Percentiles rank a stretch among this genome's conserved stretches.
Conservation (phyloP, 345 rosid species). For the Populus simonii region DNA sequence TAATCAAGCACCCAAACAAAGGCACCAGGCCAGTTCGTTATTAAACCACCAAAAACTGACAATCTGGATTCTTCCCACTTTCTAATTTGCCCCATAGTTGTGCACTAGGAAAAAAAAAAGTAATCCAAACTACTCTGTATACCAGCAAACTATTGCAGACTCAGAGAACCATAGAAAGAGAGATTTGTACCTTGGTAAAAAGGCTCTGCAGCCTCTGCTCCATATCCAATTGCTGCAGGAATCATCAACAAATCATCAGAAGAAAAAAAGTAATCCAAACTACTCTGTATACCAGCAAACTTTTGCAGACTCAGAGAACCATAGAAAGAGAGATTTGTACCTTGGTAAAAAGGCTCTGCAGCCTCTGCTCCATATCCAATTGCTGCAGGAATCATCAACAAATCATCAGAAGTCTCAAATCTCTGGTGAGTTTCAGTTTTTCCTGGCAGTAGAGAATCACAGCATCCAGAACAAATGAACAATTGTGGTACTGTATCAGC, state of each 20-base stretch:
- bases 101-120: background rate
- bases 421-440: constrained; percentile 30
- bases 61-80: background rate
- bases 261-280: background rate
- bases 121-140: background rate
- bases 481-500: constrained; percentile 63
- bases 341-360: background rate
- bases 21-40: no score
- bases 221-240: constrained; percentile 8
- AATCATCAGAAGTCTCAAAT: constrained; percentile 27
- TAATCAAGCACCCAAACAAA: no score
- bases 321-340: background rate
- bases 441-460: constrained; percentile 43
- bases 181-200: background rate
- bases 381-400: constrained; percentile 25
- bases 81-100: background rate
- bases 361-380: constrained; percentile 7
- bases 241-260: constrained; percentile 31
- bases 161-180: background rate
- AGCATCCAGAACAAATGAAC: constrained; percentile 67
- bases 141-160: background rate
- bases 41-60: background rate
- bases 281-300: background rate
- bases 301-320: background rate
- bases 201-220: background rate